Evolutionary conservation across 2,329 filamentous ascomycete genomes (phyloP), one percentile per base, ranked within the genome.

Genomic region (Ophiostoma sp.): DNA sequence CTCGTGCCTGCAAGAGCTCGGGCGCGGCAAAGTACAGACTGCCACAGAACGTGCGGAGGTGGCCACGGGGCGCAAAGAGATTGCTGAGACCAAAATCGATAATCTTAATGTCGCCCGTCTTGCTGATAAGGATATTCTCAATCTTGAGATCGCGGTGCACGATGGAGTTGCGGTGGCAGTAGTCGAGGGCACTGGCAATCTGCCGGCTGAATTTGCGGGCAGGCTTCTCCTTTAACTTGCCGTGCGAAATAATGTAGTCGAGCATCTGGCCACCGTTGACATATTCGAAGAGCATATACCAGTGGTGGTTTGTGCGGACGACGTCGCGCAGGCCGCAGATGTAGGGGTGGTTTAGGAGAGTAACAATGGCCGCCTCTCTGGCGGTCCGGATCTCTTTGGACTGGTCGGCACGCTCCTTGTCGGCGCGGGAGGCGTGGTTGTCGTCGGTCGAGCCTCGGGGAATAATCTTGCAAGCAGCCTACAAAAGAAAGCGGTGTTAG

Each of bases 281-380:
- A 82, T 96, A 98, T 84, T 99, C 96, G 80, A 97, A 99, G 70
- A 99, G 90, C 96, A 99, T 99, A 83, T 99, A 99, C 96, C 96
- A 99, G 83, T 99, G 96, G 81, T 98, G 96, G 79, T 96, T 95
- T 69, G 96, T 98, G 73, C 95, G 92, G 73, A 98, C 92, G 33
- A 98, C 94, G 83, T 99, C 96, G 77, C 94, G 91, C 88, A 99
- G 93, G 74, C 93, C 94, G 81, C 96, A 98, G 74, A 99, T 97
- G 80, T 97, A 97, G 17, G 95, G 96, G 79, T 98, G 96, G 79
- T 94, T 94, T 73, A 98, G 88, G 66, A 99, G 89, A 33, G 93
- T 97, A 76, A 98, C 95, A 79, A 99, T 98, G 77, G 96, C 96
- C 57, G 96, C 95, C 82, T 99, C 96, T 79, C 96, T 90, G 55